Conservation (phyloP, 139 green algal genomes). For the Picocystis salinarum region DNA sequence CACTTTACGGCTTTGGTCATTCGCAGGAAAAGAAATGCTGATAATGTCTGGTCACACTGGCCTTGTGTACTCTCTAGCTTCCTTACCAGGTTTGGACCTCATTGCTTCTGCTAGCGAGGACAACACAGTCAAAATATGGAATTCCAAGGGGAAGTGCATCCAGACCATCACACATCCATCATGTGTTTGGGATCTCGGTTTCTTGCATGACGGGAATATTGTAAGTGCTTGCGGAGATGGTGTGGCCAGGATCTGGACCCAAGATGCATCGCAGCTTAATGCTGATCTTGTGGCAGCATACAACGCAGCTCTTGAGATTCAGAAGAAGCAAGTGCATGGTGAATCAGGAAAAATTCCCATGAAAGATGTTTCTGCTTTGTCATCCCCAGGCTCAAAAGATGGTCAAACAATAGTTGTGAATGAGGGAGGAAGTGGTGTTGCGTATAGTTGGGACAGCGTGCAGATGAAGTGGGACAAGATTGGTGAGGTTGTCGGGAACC, state of each 20-base stretch:
- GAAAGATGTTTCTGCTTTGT: conserved; percentile 15
- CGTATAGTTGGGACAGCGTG: conserved; percentile 54
- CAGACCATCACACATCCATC: conserved; percentile 55
- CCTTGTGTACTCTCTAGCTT: conserved; percentile 56
- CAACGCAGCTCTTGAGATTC: not conserved
- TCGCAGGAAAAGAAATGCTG: conserved; percentile 26
- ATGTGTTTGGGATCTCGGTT: conserved; percentile 74
- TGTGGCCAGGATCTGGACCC: conserved; percentile 53
- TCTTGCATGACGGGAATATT: conserved; percentile 45
- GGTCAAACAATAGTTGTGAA: conserved; percentile 15
- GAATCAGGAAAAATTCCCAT: conserved; percentile 6
- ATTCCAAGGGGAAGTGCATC: conserved; percentile 20
- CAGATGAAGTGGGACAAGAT: conserved; percentile 65
- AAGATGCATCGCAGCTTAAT: not conserved
- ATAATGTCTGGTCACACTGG: conserved; percentile 64
- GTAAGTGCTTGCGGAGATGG: conserved; percentile 67
- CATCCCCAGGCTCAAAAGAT: not conserved
- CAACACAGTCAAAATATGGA: conserved; percentile 46
- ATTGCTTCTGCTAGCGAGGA: conserved; percentile 68
- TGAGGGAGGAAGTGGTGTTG: conserved; percentile 41
- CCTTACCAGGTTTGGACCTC: conserved; percentile 7
- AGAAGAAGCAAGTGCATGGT: conserved; percentile 16
- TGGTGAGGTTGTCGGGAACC: conserved; percentile 54
- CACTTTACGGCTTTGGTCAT: conserved; percentile 27
- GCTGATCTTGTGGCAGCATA: not conserved